Evolutionary conservation across 108 stramenopile species (phyloP).

Genomic region (Skeletonema grethae): DNA sequence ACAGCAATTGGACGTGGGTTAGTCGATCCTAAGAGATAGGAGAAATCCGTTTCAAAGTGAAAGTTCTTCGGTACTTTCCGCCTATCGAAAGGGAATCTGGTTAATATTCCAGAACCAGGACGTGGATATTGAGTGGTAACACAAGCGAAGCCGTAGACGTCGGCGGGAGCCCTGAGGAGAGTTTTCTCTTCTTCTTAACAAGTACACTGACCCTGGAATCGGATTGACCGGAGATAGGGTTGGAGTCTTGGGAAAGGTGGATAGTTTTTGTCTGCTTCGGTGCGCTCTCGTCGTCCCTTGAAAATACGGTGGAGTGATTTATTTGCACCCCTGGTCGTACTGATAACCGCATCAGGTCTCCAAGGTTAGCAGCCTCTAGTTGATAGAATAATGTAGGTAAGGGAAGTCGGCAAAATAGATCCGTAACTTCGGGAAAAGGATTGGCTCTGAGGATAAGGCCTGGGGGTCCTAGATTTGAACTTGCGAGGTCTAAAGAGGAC

Average conservation of each 20-base stretch:
- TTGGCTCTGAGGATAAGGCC: constrained; percentile 88
- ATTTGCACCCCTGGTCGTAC: constrained; percentile 75
- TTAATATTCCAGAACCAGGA: constrained; percentile 95
- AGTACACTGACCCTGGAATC: constrained; percentile 87
- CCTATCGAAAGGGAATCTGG: constrained; percentile 93
- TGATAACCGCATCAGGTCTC: constrained; percentile 99
- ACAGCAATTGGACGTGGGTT: constrained; percentile 92
- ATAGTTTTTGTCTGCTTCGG: constrained; percentile 81
- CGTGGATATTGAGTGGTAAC: constrained; percentile 92
- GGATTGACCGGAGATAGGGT: constrained; percentile 90
- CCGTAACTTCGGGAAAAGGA: constrained; percentile 91
- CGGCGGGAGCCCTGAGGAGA: constrained; percentile 88
- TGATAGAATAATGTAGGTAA: constrained; percentile 98
- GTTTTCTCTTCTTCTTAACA: constrained; percentile 96
- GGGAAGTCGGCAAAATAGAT: constrained; percentile 81
- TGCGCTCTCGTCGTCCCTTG: constrained; percentile 91
- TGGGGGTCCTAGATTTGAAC: constrained; percentile 49
- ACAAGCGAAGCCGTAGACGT: constrained; percentile 89
- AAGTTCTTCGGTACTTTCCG: constrained; percentile 65
- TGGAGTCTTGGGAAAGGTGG: constrained; percentile 84
- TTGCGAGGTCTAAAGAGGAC: too few relatives aligned
- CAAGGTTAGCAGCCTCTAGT: constrained; percentile 95
- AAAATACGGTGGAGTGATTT: constrained; percentile 88
- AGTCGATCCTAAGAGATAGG: constrained; percentile 93
- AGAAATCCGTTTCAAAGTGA: constrained; percentile 85